These are phyloP conservation scores for Candida gigantensis DNA, from an alignment of 1,139 yeast genomes.

Conservation along the genomic window DNA sequence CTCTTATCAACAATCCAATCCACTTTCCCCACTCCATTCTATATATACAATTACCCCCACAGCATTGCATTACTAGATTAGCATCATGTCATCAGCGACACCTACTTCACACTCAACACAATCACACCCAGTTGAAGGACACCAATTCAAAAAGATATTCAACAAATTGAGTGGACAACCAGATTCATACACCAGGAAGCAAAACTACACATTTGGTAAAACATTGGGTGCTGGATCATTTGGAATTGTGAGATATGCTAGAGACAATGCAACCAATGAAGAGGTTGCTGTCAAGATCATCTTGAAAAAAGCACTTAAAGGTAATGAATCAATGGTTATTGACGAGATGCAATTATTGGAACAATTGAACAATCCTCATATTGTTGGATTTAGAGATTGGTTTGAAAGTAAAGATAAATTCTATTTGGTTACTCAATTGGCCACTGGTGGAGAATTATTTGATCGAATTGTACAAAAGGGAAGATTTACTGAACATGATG, in stretches of 20 bases:
- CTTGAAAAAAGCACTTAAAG: conserved; percentile 76
- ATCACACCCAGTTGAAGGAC: too few relatives aligned
- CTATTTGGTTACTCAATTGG: conserved; percentile 74
- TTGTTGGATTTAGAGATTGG: conserved; percentile 84
- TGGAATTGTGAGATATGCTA: conserved; percentile 84
- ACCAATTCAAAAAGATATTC: conserved; percentile 36
- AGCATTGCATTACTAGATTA: too few relatives aligned
- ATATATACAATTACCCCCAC: too few relatives aligned
- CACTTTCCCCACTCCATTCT: too few relatives aligned
- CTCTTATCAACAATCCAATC: too few relatives aligned
- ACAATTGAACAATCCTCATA: conserved; percentile 72
- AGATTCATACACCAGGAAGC: conserved; percentile 61
- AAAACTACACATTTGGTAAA: conserved; percentile 68
- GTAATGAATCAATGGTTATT: conserved; percentile 67
- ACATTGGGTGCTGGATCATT: conserved; percentile 91
- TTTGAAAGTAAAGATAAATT: conserved; percentile 82
- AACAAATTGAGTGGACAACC: conserved; percentile 75
- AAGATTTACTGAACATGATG: conserved; percentile 82
- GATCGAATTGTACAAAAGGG: conserved; percentile 79
- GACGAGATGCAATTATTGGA: conserved; percentile 75
- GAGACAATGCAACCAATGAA: conserved; percentile 56
- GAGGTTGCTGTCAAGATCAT: conserved; percentile 87
- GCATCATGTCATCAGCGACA: too few relatives aligned
- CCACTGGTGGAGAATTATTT: conserved; percentile 90
- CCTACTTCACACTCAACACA: too few relatives aligned